Base-by-base conservation (phyloP, 164 flowering plant species). In the Aristolochia californica region DNA sequence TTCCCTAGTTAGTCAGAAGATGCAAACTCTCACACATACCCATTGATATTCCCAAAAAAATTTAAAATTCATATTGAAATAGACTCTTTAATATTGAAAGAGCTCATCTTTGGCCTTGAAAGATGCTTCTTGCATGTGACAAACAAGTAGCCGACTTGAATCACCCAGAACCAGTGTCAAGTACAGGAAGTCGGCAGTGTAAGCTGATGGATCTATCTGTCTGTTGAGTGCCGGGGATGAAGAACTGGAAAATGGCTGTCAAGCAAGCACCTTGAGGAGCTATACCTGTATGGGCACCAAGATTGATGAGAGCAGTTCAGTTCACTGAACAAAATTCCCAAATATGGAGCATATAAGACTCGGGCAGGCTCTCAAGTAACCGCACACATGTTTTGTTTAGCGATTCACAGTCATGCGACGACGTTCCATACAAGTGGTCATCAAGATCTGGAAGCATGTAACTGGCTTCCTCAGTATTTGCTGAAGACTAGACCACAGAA, bases 211-310 rank as follows among this genome's bases (percentile, higher is more conserved):
- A 87, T 63, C 83, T 94, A 68, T 94, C 95, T 17, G 80, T 84
- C 54, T 81, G 88, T 30, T 75, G 76, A 3, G 96, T 75, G 28
- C 97, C 99, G 2, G 95, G 87, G 66, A 90, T 69, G 59, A 85
- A 90, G 79, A 94, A 94, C 81, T 94, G 97, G 70, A 85, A 94
- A 53, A 94, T 78, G 63, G 90, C 89, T 14, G 87, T 82, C 78
- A 94, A 70, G 73, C 90, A 90, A 63, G 82, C 78, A 62, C 83
- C 87, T 43, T 79, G 78, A 2, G 77, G 72, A 44, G 77, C 76
- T 65, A 93, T 84, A 22, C 77, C 77, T 70, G 69, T 61, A 27
- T 15, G 15, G 3, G 5, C 38, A 14, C 44, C 4, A 10, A 53
- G 24, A 15, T 55, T 8, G 17, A 13, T 54, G 22, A 15, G 28